Base-by-base conservation (phyloP, 148 eudicot species). In the Silene conica region DNA sequence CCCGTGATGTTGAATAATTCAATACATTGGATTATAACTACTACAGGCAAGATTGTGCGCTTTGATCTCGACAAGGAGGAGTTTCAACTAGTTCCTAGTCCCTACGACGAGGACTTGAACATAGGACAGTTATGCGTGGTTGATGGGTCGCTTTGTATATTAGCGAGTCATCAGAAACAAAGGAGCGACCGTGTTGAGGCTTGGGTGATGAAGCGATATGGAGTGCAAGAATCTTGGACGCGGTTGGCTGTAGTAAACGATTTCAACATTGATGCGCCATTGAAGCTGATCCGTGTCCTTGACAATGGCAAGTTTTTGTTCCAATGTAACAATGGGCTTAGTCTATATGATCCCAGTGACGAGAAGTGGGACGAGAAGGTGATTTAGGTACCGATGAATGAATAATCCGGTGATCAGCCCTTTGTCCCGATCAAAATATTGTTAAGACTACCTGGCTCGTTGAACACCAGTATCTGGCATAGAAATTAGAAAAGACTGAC, bases 291-390 rank as follows among this genome's bases (percentile, higher is more conserved):
- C 67, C 1, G 28, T 26, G 41, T 63, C 41, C 67, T 25, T 25
- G 67, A 63, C 41, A 26, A 63, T 63, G 67, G 67, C 67, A 63
- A 63, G 41, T 28, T 25, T 63, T 25, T 28, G 67, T 63, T 25
- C 34, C 55, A 50, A 18, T 13, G 16, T 3, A 50, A 50, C 55
- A 50, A 15, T 50, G 12, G 55, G 55, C 55, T 60, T 22, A 60
- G 31, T 60, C 31, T 21, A 22, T 60, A 60, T 22, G 64, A 60
- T 23, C 34, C 64, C 15, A 11, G 2, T 10, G 31, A 60, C 13
- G 64, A 60, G 31, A 60, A n/a, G 38, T 62, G 66, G 66, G 66
- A 26, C 66, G 38, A 62, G 16, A 62, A 25, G 66, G 66, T 62
- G 66, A 22, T 22, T 8, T 12, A 15, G 66, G 66, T 62, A 10